Conservation (phyloP, 129 eudicot genomes). For the Sambucus nigra region DNA sequence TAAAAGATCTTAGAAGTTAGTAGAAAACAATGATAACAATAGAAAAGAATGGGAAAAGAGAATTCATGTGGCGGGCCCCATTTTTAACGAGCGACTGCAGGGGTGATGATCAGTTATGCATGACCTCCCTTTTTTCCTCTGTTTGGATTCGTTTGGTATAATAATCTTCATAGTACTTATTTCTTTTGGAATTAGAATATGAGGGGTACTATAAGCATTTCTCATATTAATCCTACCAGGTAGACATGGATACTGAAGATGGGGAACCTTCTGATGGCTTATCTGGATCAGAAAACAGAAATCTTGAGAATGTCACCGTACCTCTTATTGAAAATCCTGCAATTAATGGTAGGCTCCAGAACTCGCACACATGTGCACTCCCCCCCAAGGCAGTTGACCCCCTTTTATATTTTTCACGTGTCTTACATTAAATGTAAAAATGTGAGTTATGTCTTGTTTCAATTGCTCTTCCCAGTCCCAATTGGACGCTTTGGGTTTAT, state of each 20-base stretch:
- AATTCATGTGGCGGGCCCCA: no score
- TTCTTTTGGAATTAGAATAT: background rate
- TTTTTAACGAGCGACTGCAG: no score
- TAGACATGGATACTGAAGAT: constrained; percentile 98
- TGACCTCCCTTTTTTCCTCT: background rate
- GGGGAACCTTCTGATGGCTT: constrained; percentile 34
- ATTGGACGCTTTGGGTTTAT: no score
- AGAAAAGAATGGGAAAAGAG: no score
- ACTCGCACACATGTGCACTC: no score
- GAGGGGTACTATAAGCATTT: background rate
- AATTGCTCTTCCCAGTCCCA: no score
- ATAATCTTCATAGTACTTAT: background rate
- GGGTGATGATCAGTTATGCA: background rate
- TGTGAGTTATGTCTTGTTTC: no score
- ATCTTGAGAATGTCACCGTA: constrained; percentile 19
- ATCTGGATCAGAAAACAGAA: constrained; percentile 27
- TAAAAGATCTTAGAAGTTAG: no score
- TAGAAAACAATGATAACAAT: no score
- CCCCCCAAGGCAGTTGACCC: no score
- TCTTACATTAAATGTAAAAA: no score
- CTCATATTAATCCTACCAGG: constrained; percentile 34
- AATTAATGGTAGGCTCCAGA: constrained; percentile 45
- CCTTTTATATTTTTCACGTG: background rate
- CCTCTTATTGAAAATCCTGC: constrained; percentile 20
- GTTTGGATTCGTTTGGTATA: background rate